Evolutionary conservation across 768 basidiomycete species (phyloP).

Genomic region (Lyophyllum semitale): DNA sequence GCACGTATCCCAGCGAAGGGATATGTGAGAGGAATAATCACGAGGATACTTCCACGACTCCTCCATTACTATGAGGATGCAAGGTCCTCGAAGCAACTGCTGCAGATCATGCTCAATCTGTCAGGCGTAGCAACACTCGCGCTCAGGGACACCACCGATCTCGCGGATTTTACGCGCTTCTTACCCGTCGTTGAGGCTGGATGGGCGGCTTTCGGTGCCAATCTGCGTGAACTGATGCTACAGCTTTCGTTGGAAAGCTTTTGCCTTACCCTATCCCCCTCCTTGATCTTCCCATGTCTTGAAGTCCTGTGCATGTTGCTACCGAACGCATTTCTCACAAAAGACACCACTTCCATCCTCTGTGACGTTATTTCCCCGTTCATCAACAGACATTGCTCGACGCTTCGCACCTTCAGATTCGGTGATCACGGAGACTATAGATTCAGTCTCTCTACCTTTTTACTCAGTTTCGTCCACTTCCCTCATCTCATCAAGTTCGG

Average conservation of each 20-base stretch:
- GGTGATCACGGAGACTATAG: not conserved
- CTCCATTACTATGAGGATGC: no score
- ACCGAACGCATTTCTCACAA: conserved; percentile 16
- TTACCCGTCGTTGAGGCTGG: conserved; percentile 16
- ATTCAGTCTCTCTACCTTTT: not conserved
- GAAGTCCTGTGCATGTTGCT: conserved; percentile 19
- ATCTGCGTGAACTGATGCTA: conserved; percentile 18
- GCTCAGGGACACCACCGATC: no score
- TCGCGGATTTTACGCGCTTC: no score
- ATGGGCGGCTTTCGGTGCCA: conserved; percentile 23
- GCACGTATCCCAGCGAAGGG: no score
- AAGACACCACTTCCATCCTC: conserved; percentile 12
- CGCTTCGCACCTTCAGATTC: conserved; percentile 13
- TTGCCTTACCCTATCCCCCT: conserved; percentile 9
- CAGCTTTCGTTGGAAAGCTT: conserved; percentile 23
- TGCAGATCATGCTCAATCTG: no score
- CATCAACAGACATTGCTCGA: conserved; percentile 21
- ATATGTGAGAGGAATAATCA: no score
- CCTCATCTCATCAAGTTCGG: not conserved
- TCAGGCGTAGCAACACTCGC: no score
- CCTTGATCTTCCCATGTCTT: conserved; percentile 15
- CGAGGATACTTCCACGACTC: no score
- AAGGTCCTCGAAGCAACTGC: no score
- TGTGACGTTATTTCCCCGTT: conserved; percentile 21
- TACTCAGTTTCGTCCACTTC: conserved; percentile 6